Conservation (phyloP, 139 green algal species). For the Zygnema circumcarinatum region DNA sequence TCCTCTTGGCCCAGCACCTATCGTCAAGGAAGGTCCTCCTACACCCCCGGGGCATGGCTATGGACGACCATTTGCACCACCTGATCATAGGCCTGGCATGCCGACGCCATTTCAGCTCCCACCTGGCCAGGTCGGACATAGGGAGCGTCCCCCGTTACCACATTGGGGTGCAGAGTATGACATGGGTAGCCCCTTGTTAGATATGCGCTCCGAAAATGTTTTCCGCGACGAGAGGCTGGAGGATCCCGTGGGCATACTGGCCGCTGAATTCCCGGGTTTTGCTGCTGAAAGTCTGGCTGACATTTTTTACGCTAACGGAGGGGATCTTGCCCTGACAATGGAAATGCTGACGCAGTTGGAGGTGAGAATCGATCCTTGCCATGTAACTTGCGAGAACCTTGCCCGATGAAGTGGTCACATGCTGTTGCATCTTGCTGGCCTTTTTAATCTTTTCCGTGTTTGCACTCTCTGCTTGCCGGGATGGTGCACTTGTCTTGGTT, state of each 20-base stretch:
- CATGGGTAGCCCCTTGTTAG: not conserved
- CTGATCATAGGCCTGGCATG: conserved; percentile 4
- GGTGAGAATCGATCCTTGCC: too few species aligned
- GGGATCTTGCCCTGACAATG: conserved; percentile 47
- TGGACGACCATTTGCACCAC: not conserved
- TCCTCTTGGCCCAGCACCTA: not conserved
- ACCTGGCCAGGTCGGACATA: not conserved
- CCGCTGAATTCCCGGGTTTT: conserved; percentile 52
- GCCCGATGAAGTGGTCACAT: not conserved
- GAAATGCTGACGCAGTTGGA: conserved; percentile 57
- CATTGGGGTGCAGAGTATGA: conserved; percentile 7
- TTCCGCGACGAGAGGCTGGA: not conserved
- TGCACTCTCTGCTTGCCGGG: not conserved
- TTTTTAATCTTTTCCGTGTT: not conserved
- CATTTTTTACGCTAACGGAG: conserved; percentile 52
- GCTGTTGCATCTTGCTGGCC: not conserved
- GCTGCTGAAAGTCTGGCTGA: conserved; percentile 45
- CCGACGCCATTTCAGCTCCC: conserved; percentile 47
- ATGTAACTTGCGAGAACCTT: not conserved
- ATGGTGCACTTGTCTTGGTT: not conserved
- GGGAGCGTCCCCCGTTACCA: not conserved
- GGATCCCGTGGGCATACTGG: conserved; percentile 37
- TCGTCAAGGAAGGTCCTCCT: not conserved
- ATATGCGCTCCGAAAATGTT: not conserved
- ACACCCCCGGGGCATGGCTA: conserved; percentile 2